Percentiles rank a stretch among this genome's conserved stretches.
These are phyloP conservation scores for Xylaria polymorpha DNA, from an alignment of 2,329 filamentous ascomycete genomes.

Conservation along the genomic window DNA sequence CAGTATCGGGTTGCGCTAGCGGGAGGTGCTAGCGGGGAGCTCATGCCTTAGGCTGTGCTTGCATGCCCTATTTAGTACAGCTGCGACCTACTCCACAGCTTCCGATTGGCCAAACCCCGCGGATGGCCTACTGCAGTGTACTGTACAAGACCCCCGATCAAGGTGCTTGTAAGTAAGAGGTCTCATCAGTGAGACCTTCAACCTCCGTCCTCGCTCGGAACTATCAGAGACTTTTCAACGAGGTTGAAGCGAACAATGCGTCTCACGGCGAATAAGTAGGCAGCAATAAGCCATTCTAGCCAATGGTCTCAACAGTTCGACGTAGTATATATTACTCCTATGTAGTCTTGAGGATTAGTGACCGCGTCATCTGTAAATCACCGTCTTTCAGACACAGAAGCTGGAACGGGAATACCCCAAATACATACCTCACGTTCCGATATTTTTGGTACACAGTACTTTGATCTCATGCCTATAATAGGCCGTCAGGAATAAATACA, in stretches of 20 bases:
- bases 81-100: conserved; percentile 15
- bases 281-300: background rate
- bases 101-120: conserved; percentile 24
- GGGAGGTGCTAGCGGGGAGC: conserved; percentile 3
- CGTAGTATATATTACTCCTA: background rate
- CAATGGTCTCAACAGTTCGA: background rate
- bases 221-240: background rate
- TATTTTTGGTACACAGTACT: background rate
- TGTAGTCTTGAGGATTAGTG: background rate
- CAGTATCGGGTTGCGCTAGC: conserved; percentile 9
- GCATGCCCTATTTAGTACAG: background rate
- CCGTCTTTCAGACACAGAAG: background rate
- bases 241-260: background rate
- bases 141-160: background rate
- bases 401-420: background rate
- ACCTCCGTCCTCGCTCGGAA: background rate
- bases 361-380: too few species aligned
- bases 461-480: background rate
- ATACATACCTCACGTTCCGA: background rate
- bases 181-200: background rate
- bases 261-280: background rate
- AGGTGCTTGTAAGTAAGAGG: background rate
- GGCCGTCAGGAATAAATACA: background rate
- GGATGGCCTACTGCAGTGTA: background rate
- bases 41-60: background rate